Base-by-base conservation (phyloP, 2,329 filamentous ascomycete genomes). In the Sclerotiophoma versabilis region DNA sequence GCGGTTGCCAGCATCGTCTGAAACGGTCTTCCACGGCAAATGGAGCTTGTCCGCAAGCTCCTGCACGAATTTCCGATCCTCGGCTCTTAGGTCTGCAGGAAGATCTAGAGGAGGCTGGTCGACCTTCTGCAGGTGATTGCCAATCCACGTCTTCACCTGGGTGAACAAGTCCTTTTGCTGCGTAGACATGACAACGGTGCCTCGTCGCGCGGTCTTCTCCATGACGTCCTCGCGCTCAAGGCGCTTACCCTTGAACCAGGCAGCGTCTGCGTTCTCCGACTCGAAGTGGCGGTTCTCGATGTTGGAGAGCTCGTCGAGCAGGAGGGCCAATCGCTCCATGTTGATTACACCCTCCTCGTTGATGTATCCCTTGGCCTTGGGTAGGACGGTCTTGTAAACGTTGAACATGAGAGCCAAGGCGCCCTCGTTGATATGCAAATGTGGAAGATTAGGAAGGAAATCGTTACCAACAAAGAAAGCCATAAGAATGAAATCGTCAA, bases 401-500 rank as follows among this genome's bases (percentile, higher is more conserved):
- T 90, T 89, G 76, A 99, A 99, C 95, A 99, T 99, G 71, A 95
- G 88, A 20, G 93, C 91, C 75, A 99, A 80, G 19, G 96, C 95
- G 62, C 95, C 96, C 77, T 99, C 96, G 76, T 99, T 99, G 77
- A 99, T 99, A 77, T 99, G 95, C 62, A 99, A 79, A 70, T 96
- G 91, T 5, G 96, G 96, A 54, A 99, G 82, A 77, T 99, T 97
- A 3, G 95, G 95, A 75, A 99, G 84, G 79, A 99, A 99, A 84
- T 99, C 95, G 77, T 99, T 99, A 73, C 95, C 95, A 68, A 99
- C 92, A 76, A 99, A 99, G 80, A 99, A 99, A 41, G 93, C 93
- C 92, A 99, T 97, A 57, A 99, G 85, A 73, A 99, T 98, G 76
- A 99, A 99, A 81, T 99, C 95, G 74, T 99, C 95, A 78, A 99